Evolutionary conservation across 805 yeast species (phyloP).

Genomic region (Cyberlindnera mycetangii): DNA sequence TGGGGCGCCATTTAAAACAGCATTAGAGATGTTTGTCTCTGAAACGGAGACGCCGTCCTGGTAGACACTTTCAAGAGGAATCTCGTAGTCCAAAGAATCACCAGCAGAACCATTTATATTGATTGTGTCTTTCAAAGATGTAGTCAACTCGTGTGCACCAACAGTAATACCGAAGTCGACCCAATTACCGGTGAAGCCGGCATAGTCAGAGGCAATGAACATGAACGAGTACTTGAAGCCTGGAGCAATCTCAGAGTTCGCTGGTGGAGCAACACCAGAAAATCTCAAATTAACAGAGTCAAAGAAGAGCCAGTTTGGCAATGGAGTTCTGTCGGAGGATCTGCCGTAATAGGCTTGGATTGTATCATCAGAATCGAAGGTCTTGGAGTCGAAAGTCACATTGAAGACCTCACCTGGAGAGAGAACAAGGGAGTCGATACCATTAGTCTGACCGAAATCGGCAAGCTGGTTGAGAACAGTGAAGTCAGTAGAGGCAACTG

Average conservation of each 20-base stretch:
- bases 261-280: constrained; percentile 84
- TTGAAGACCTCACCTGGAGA: constrained; percentile 65
- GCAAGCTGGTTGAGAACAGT: constrained; percentile 53
- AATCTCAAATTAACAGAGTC: constrained; percentile 61
- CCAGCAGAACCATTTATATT: constrained; percentile 67
- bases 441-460: constrained; percentile 72
- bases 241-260: constrained; percentile 86
- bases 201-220: constrained; percentile 75
- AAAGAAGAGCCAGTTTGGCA: constrained; percentile 87
- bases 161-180: constrained; percentile 70
- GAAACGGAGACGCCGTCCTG: constrained; percentile 58
- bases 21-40: constrained; percentile 50
- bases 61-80: constrained; percentile 63
- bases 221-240: constrained; percentile 66
- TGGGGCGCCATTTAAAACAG: constrained; percentile 53
- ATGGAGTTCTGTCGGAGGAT: constrained; percentile 76
- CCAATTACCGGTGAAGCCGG: constrained; percentile 69
- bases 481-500: constrained; percentile 42
- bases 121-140: constrained; percentile 54
- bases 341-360: constrained; percentile 76
- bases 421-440: constrained; percentile 68
- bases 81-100: constrained; percentile 45
- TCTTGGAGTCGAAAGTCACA: constrained; percentile 57
- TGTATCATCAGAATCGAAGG: constrained; percentile 53
- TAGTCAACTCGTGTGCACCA: constrained; percentile 85